Evolutionary conservation across 805 yeast species (phyloP).

Genomic region (Starmerella sp.): DNA sequence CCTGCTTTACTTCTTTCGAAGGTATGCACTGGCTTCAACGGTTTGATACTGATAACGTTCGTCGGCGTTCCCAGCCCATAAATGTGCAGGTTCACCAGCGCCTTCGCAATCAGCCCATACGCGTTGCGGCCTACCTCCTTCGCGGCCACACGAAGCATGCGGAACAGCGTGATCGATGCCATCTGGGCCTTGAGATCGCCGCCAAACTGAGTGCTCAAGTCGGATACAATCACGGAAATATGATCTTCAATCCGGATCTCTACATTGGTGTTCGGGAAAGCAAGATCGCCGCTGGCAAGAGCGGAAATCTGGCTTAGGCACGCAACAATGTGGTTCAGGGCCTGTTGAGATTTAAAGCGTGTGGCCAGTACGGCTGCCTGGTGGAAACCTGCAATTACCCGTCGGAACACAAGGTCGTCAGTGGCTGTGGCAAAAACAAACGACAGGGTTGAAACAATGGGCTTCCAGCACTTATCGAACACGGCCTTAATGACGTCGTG

Average conservation of each 20-base stretch:
- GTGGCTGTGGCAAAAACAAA: conserved; percentile 76
- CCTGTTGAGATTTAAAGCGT: conserved; percentile 42
- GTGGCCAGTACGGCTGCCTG: conserved; percentile 71
- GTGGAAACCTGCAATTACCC: conserved; percentile 80
- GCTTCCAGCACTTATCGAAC: conserved; percentile 52
- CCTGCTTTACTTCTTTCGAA: conserved; percentile 50
- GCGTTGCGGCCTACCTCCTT: conserved; percentile 35
- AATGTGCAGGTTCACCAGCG: conserved; percentile 55
- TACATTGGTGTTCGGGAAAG: conserved; percentile 24
- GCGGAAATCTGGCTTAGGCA: conserved; percentile 60
- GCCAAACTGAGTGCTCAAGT: conserved; percentile 73
- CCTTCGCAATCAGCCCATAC: conserved; percentile 52
- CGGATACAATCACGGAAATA: conserved; percentile 58
- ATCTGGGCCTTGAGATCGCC: conserved; percentile 84
- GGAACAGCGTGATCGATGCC: conserved; percentile 73
- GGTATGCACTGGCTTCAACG: conserved; percentile 49
- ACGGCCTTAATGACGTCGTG: conserved; percentile 57
- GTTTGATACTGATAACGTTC: conserved; percentile 32
- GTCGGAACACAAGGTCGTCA: conserved; percentile 78
- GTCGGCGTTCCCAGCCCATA: conserved; percentile 46
- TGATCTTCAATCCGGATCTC: conserved; percentile 38
- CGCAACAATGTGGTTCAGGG: conserved; percentile 57
- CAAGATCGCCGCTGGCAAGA: conserved; percentile 37
- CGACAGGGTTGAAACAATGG: conserved; percentile 60
- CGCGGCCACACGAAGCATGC: conserved; percentile 54